These are phyloP conservation scores for Dendrothele bispora DNA, from an alignment of 768 basidiomycete genomes.

Conservation along the genomic window DNA sequence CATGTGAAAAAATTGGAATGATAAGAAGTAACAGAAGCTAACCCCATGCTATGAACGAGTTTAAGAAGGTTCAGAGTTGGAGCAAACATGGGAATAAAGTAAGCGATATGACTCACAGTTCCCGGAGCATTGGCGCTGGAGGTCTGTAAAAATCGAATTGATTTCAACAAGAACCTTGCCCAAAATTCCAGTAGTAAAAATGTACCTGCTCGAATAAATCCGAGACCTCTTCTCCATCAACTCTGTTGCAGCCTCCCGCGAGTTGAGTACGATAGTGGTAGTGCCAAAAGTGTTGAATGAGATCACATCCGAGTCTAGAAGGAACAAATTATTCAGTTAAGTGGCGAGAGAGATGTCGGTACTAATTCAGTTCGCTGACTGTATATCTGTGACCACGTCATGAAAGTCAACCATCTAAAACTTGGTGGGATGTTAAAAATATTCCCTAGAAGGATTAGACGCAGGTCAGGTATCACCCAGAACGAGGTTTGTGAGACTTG, in stretches of 20 bases:
- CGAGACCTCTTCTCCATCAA: conserved; percentile 36
- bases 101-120: conserved; percentile 3
- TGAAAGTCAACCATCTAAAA: conserved; percentile 41
- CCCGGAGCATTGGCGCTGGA: conserved; percentile 8
- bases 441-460: neutral
- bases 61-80: no score
- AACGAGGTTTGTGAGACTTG: conserved; percentile 19
- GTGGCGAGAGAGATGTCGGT: neutral
- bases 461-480: no score
- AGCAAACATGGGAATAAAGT: neutral
- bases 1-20: no score
- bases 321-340: conserved; percentile 7
- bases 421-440: conserved; percentile 40
- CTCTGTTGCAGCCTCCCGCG: conserved; percentile 29
- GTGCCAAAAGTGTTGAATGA: conserved; percentile 25
- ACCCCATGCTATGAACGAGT: conserved; percentile 1
- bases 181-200: conserved; percentile 14
- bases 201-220: conserved; percentile 37
- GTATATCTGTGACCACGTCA: conserved; percentile 41
- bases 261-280: conserved; percentile 32
- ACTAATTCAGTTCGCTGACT: conserved; percentile 26
- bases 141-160: conserved; percentile 1
- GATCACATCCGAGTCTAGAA: conserved; percentile 27
- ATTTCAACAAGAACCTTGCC: neutral
- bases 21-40: neutral